phyloP scores from a whole-genome alignment of 257 asterid species.

The Striga asiatica region DNA sequence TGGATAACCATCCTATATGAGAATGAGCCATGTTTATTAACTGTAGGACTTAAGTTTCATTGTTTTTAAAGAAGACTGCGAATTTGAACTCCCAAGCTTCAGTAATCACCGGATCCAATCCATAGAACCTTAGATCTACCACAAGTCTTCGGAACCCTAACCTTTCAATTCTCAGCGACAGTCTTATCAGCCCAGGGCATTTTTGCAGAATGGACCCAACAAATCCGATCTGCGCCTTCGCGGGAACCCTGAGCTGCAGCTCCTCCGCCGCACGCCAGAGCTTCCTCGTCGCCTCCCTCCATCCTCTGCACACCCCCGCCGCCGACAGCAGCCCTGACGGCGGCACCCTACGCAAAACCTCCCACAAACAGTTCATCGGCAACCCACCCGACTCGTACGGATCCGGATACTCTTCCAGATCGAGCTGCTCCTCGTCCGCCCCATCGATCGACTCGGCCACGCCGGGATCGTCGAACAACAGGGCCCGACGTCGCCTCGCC shows the following conservation, averaged over 20 bases:
- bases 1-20: neutral
- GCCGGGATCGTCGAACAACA: constrained; percentile 58
- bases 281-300: constrained; percentile 66
- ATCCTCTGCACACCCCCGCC: constrained; percentile 75
- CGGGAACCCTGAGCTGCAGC: constrained; percentile 74
- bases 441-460: constrained; percentile 38
- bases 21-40: neutral
- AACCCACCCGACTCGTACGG: constrained; percentile 36
- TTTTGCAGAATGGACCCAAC: constrained; percentile 88
- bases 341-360: constrained; percentile 74
- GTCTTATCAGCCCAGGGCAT: constrained; percentile 58
- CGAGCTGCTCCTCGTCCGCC: constrained; percentile 27
- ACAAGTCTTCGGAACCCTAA: constrained; percentile 22
- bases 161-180: constrained; percentile 82
- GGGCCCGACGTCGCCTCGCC: constrained; percentile 50
- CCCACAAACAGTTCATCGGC: constrained; percentile 65
- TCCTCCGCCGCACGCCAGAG: constrained; percentile 88
- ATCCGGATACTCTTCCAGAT: constrained; percentile 34
- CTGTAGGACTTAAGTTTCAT: neutral
- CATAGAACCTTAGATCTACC: constrained; percentile 26
- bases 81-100: neutral
- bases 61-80: constrained; percentile 4
- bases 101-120: constrained; percentile 9
- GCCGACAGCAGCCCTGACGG: constrained; percentile 60
- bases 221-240: constrained; percentile 60